Percentiles rank a stretch among this genome's conserved stretches.
These are phyloP conservation scores for Bodo saltans DNA, from an alignment of 78 protist genomes.

Conservation along the genomic window DNA sequence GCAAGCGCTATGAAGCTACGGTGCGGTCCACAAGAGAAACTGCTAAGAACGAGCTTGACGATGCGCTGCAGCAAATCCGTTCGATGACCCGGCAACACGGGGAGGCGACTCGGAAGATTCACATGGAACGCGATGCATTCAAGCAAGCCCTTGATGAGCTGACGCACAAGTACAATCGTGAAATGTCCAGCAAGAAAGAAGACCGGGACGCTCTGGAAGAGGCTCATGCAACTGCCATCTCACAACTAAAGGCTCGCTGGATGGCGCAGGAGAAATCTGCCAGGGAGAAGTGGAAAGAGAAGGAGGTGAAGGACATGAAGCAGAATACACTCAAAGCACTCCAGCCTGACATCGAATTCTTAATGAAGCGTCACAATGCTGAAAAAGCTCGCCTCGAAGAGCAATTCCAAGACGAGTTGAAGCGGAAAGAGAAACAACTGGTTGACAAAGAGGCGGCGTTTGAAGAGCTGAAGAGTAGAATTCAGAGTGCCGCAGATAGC, in stretches of 20 bases:
- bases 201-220: not conserved
- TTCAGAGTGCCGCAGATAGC: not conserved
- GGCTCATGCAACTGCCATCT: not conserved
- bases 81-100: too few species aligned
- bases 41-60: too few species aligned
- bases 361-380: not conserved
- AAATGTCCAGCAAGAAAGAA: not conserved
- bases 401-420: not conserved
- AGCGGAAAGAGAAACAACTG: not conserved
- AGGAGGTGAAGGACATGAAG: slow-evolving; percentile 7
- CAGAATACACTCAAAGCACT: slow-evolving; percentile 6
- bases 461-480: not conserved
- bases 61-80: too few species aligned
- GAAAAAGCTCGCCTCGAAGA: slow-evolving; percentile 10
- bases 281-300: not conserved
- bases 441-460: not conserved
- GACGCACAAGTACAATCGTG: not conserved
- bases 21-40: too few species aligned
- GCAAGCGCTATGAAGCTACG: too few species aligned
- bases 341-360: slow-evolving; percentile 16
- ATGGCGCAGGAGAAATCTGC: not conserved
- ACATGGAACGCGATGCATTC: not conserved
- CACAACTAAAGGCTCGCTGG: not conserved
- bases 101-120: not conserved
- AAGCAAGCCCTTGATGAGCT: not conserved